phyloP scores from a whole-genome alignment of 176 grass and related monocot species.

The Pontederia crassipes region DNA sequence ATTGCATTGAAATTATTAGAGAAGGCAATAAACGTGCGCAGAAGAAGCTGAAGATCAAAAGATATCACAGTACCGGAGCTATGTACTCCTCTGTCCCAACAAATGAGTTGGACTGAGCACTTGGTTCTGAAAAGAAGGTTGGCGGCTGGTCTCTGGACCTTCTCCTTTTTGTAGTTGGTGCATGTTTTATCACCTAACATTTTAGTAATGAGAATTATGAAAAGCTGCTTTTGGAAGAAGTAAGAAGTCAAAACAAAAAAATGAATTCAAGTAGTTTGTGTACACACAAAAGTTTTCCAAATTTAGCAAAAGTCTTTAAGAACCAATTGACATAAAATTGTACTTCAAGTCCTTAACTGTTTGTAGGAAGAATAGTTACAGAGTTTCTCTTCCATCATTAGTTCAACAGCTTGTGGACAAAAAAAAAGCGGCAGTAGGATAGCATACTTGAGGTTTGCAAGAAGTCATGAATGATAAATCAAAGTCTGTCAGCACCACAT shows the following conservation, averaged over 20 bases:
- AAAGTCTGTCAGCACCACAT: slow-evolving; percentile 89
- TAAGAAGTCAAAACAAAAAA: slow-evolving; percentile 1
- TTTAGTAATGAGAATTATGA: slow-evolving; percentile 13
- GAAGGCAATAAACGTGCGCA: neutral
- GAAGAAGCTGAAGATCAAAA: neutral
- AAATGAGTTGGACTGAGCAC: slow-evolving; percentile 92
- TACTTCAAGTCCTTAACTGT: neutral
- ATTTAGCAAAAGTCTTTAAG: neutral
- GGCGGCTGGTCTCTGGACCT: slow-evolving; percentile 61
- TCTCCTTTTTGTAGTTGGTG: slow-evolving; percentile 44
- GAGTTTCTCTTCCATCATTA: neutral
- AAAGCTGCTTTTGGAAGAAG: slow-evolving; percentile 3
- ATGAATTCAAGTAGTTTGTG: neutral
- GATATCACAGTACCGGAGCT: slow-evolving; percentile 56
- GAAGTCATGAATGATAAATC: slow-evolving; percentile 87
- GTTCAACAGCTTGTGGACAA: neutral
- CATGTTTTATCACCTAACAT: slow-evolving; percentile 64
- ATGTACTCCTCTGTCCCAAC: slow-evolving; percentile 99
- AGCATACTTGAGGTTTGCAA: slow-evolving; percentile 87
- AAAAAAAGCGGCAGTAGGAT: neutral
- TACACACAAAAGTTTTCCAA: neutral
- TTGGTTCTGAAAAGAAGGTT: slow-evolving; percentile 76
- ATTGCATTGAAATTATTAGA: neutral
- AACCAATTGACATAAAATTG: neutral
- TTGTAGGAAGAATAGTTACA: neutral